Base-by-base conservation (phyloP, 2,329 filamentous ascomycete species). In the Xylaria polymorpha region DNA sequence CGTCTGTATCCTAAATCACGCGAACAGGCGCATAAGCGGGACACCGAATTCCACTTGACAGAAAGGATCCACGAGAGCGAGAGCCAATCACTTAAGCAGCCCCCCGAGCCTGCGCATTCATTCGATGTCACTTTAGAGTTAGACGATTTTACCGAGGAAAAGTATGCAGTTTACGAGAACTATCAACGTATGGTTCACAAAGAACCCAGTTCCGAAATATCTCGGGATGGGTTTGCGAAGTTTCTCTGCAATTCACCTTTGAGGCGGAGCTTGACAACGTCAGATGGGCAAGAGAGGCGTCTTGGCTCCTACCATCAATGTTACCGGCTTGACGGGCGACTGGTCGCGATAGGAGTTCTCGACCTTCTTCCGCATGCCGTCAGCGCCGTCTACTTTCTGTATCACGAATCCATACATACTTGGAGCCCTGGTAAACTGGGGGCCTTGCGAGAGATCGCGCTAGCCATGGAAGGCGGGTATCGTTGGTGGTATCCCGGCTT, bases 381-480 rank as follows among this genome's bases (percentile, higher is more conserved):
- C 59, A 94, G 92, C 74, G 91, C 91, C 4, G 93, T 96, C 12
- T 96, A 96, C 80, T 93, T 96, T 77, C 81, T 96, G 69, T 96
- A 96, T 76, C 88, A 94, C 75, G 89, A 91, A 75, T 92, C 91
- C 71, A 88, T 94, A 62, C 88, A 92, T 73, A 84, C 85, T 66
- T 90, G 88, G 80, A 86, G 86, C 29, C 91, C 93, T 37, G 93
- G 93, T 0, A 96, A 95, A 79, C 80, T 95, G 5, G 90, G 91
- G 43, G 93, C 92, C 1, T 78, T 95, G 70, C 83, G 90, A 70
- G 93, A 96, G 79, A 91, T 93, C 69, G 84, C 89, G 0, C 79
- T 96, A 35, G 91, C 92, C 0, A 81, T 85, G 2, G 92, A 95
- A 75, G 84, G 83, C 6, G 90, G 88, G 0, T 94, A 94, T 74